Evolutionary conservation across 257 asterid genomes (phyloP).

Genomic region (Verbena officinalis): DNA sequence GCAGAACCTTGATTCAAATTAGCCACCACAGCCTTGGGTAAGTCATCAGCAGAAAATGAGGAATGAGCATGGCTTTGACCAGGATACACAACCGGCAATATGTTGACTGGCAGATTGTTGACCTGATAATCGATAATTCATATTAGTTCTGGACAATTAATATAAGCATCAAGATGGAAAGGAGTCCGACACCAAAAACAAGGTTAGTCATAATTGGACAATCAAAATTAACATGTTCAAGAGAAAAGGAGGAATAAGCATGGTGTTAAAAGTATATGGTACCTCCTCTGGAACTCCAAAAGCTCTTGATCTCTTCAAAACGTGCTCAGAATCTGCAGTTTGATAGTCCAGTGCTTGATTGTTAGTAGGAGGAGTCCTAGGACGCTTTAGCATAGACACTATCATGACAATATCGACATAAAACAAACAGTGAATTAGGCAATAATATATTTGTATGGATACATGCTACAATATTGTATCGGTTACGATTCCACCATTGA

Average conservation of each 20-base stretch:
- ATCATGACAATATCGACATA: slow-evolving; percentile 32
- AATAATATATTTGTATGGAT: neutral
- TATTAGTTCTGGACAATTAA: slow-evolving; percentile 5
- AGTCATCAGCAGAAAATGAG: slow-evolving; percentile 42
- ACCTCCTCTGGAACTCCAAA: slow-evolving; percentile 55
- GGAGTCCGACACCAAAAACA: slow-evolving; percentile 16
- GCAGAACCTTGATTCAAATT: slow-evolving; percentile 63
- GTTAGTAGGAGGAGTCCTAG: slow-evolving; percentile 58
- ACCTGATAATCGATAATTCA: slow-evolving; percentile 36
- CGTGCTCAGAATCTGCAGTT: slow-evolving; percentile 57
- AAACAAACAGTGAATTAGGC: slow-evolving; percentile 31
- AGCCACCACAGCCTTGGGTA: slow-evolving; percentile 58
- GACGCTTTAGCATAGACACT: slow-evolving; percentile 55
- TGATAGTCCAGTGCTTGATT: slow-evolving; percentile 55
- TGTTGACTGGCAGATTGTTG: slow-evolving; percentile 43
- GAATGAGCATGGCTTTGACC: slow-evolving; percentile 47
- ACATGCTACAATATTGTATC: neutral
- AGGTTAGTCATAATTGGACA: too few relatives aligned
- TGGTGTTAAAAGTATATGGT: slow-evolving; percentile 23
- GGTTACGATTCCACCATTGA: slow-evolving; percentile 7
- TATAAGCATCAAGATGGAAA: slow-evolving; percentile 10
- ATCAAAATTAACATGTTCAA: slow-evolving; percentile 21
- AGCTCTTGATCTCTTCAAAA: slow-evolving; percentile 49
- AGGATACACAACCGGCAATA: slow-evolving; percentile 35
- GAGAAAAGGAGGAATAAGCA: neutral